These are phyloP conservation scores for Monilinia laxa DNA, from an alignment of 2,329 filamentous ascomycete genomes.

Conservation along the genomic window DNA sequence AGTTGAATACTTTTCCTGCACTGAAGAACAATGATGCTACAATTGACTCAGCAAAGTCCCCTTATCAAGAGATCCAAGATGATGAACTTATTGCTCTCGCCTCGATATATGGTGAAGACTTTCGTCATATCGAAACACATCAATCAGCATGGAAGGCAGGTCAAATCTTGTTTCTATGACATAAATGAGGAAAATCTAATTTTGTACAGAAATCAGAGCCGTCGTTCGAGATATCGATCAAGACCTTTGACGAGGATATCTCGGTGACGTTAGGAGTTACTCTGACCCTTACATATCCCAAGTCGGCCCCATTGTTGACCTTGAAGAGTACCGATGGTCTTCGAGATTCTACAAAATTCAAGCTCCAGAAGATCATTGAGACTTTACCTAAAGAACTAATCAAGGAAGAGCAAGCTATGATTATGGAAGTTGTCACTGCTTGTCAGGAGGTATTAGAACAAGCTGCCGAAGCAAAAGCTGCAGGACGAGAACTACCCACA, in stretches of 20 bases:
- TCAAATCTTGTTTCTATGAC: neutral
- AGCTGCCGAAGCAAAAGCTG: constrained; percentile 73
- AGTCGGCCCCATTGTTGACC: constrained; percentile 70
- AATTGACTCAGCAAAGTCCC: constrained; percentile 48
- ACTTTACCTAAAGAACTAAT: constrained; percentile 54
- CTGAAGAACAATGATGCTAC: constrained; percentile 28
- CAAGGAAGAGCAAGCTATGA: constrained; percentile 53
- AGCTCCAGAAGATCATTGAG: constrained; percentile 64
- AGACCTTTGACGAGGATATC: constrained; percentile 69
- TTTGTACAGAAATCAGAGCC: constrained; percentile 70
- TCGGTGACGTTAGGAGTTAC: constrained; percentile 72
- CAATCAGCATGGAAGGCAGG: constrained; percentile 80
- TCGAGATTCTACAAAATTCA: constrained; percentile 68
- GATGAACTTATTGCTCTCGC: constrained; percentile 84
- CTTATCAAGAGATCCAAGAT: constrained; percentile 82
- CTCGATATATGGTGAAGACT: constrained; percentile 90
- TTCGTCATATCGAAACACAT: constrained; percentile 68
- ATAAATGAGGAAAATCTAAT: constrained; percentile 8
- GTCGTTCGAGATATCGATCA: constrained; percentile 77
- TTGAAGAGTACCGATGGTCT: constrained; percentile 65
- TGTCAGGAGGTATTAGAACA: constrained; percentile 77
- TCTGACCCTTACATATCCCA: constrained; percentile 88
- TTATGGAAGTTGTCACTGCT: constrained; percentile 49
- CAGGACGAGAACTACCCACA: constrained; percentile 75
- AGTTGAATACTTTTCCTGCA: constrained; percentile 32